These are phyloP conservation scores for Aspergillus coremiiformis DNA, from an alignment of 495 filamentous ascomycete genomes.

Conservation along the genomic window DNA sequence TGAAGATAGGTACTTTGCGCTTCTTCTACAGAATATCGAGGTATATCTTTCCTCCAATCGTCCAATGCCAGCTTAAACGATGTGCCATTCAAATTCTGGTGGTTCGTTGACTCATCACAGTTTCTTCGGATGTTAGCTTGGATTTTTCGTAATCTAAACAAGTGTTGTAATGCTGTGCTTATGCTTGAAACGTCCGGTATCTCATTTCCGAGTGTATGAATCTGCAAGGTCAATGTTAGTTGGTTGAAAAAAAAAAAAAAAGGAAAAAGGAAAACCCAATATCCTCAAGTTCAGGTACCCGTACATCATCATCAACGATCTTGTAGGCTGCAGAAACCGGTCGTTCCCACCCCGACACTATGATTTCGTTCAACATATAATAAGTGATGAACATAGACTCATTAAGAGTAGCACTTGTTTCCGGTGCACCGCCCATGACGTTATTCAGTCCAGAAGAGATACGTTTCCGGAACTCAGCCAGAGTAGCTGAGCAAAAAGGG, in stretches of 20 bases:
- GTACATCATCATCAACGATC: constrained; percentile 28
- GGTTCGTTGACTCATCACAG: constrained; percentile 10
- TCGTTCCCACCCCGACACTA: constrained; percentile 28
- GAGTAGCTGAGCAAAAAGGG: constrained; percentile 27
- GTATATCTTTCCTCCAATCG: constrained; percentile 29
- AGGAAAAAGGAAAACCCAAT: too few species aligned
- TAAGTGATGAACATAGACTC: constrained; percentile 31
- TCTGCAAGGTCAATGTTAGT: constrained; percentile 5
- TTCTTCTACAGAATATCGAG: constrained; percentile 18
- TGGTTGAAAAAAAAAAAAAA: too few species aligned
- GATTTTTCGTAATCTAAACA: constrained; percentile 28
- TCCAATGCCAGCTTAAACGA: constrained; percentile 23
- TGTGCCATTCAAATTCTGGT: constrained; percentile 10
- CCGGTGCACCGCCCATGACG: neutral
- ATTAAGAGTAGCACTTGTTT: constrained; percentile 14
- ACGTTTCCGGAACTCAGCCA: constrained; percentile 23
- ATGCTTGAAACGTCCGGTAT: constrained; percentile 18
- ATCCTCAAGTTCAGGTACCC: neutral
- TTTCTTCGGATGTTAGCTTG: constrained; percentile 26
- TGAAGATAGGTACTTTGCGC: constrained; percentile 22
- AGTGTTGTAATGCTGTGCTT: constrained; percentile 21
- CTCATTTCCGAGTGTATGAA: constrained; percentile 21
- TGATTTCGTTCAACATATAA: constrained; percentile 31
- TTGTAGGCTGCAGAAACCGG: constrained; percentile 24
- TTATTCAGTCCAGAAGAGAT: constrained; percentile 10